Base-by-base conservation (phyloP, 2,329 filamentous ascomycete species). In the Domatiomyces globalis region DNA sequence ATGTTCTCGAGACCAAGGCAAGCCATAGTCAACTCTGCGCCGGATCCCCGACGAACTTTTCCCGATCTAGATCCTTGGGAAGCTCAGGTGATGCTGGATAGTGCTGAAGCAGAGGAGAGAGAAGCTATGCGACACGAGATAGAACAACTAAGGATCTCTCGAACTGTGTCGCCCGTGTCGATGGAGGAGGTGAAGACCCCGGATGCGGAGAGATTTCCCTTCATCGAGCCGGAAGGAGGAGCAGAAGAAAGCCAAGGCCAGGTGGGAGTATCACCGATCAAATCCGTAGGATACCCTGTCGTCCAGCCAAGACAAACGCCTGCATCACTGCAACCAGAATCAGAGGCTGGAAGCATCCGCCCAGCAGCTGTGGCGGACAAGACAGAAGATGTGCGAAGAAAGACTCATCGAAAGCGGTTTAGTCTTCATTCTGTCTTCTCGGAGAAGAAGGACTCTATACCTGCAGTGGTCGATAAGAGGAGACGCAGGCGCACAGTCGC, bases 1-100 rank as follows among this genome's bases (percentile, higher is more conserved):
- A 51, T 59, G 43, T 61, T 61, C 44, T 61, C 58, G 18, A 49
- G 58, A 46, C 58, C 58, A 10, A 49, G 58, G 17, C 57, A 58
- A 43, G 57, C 56, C 49, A 50, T 51, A n/a, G 43, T 58, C n/a
- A 53, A 52, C 48, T 51, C 54, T 9, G 56, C 55, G 44, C 55
- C 55, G n/a, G 54, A 56, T 25, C 51, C 19, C n/a, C 45, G 45
- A 17, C 45, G 45, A 17, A 33, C 4, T 33, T 47, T 27, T 17
- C 20, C 17, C 17, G 45, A 47, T 12, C 19, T 47, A 9, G 45
- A 47, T 33, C 20, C 27, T 18, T 47, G 12, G 2, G 20, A 47
- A 17, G 45, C 45, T 17, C 19, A 33, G 17, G 25, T 22, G 8
- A 47, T 47, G 45, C 27, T 47, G 9, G n/a, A 45, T 6, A 5